Conservation (phyloP, 352 stramenopile species). For the Elongisporangium anandrum region DNA sequence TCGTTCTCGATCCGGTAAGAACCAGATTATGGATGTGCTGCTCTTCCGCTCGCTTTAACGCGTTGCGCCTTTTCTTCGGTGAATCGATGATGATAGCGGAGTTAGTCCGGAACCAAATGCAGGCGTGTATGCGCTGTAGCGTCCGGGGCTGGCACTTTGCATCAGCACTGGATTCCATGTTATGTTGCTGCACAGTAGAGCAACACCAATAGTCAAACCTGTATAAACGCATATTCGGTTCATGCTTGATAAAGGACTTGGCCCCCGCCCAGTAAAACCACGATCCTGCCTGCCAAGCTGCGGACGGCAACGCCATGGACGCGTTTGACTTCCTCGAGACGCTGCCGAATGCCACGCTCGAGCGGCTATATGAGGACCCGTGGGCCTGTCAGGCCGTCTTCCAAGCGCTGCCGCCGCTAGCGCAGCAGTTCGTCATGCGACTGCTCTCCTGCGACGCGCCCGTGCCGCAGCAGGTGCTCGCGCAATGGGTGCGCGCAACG, state of each 20-base stretch:
- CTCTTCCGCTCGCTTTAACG: neutral
- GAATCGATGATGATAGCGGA: neutral
- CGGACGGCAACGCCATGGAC: constrained; percentile 76
- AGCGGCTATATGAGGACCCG: constrained; percentile 78
- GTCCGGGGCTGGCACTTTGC: no score
- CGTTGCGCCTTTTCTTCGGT: neutral
- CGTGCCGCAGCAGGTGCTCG: constrained; percentile 43
- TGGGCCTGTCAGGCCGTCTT: constrained; percentile 89
- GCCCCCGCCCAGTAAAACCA: neutral
- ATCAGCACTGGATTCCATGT: no score
- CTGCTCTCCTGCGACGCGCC: constrained; percentile 61
- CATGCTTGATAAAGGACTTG: neutral
- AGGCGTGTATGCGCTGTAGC: no score
- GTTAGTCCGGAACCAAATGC: neutral
- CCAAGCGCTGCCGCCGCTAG: constrained; percentile 78
- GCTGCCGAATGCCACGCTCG: constrained; percentile 64
- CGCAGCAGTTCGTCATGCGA: constrained; percentile 89
- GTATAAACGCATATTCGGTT: neutral
- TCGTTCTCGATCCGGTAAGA: neutral
- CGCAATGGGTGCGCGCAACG: constrained; percentile 65
- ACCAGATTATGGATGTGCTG: neutral
- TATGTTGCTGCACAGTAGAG: neutral
- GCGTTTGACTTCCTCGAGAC: constrained; percentile 86
- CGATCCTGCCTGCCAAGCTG: neutral
- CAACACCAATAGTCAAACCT: neutral